phyloP scores from a whole-genome alignment of 306 rosid species.

The Begonia peltatifolia region DNA sequence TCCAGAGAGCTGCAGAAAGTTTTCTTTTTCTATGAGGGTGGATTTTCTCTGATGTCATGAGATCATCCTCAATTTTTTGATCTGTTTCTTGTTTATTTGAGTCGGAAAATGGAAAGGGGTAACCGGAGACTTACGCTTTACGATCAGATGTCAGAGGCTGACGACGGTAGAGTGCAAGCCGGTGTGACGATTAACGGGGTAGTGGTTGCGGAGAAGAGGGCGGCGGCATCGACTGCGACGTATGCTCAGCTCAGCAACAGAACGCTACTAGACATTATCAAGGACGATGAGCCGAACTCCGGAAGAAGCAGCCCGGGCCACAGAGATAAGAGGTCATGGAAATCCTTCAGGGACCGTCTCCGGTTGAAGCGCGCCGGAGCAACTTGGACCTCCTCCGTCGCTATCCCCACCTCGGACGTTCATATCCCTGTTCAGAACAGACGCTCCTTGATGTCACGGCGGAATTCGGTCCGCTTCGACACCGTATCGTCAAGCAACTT shows the following conservation, averaged over 20 bases:
- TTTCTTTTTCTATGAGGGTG: neutral
- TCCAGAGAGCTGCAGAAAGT: neutral
- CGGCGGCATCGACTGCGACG: slow-evolving; percentile 8
- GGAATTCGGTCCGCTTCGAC: slow-evolving; percentile 1
- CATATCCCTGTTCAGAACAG: slow-evolving; percentile 11
- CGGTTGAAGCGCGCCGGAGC: slow-evolving; percentile 56
- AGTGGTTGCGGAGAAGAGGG: slow-evolving; percentile 17
- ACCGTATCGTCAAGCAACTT: neutral
- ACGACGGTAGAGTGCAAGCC: slow-evolving; percentile 17
- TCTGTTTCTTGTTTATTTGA: neutral
- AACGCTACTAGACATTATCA: slow-evolving; percentile 55
- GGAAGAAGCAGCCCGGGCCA: slow-evolving; percentile 12
- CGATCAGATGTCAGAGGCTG: slow-evolving; percentile 63
- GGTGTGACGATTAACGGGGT: slow-evolving; percentile 58
- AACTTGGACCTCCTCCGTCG: slow-evolving; percentile 54
- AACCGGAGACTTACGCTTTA: slow-evolving; percentile 43
- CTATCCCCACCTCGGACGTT: slow-evolving; percentile 47
- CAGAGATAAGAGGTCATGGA: slow-evolving; percentile 59
- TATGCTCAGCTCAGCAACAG: slow-evolving; percentile 14
- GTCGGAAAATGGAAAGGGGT: slow-evolving; percentile 27
- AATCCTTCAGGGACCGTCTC: slow-evolving; percentile 52
- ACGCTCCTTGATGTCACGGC: slow-evolving; percentile 18
- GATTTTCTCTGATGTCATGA: neutral
- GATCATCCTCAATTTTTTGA: neutral
- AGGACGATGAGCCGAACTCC: slow-evolving; percentile 27